phyloP scores from a whole-genome alignment of 768 basidiomycete genomes.

The Favolaschia claudopus region DNA sequence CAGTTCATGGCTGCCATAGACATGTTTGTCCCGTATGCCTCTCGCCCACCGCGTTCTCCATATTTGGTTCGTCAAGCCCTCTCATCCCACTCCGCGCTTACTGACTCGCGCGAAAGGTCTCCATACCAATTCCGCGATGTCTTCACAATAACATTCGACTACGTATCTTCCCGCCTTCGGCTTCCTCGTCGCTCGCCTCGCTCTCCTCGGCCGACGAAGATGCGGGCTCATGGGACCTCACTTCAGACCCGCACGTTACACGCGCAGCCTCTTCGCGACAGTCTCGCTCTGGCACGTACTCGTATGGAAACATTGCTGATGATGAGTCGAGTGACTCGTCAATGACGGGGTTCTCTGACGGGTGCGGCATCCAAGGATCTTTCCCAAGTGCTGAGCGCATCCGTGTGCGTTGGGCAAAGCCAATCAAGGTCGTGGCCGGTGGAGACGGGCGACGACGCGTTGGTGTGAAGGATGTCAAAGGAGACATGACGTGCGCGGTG shows the following conservation, averaged over 20 bases:
- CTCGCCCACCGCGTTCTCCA: constrained; percentile 75
- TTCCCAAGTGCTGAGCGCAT: constrained; percentile 82
- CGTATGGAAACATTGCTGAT: constrained; percentile 78
- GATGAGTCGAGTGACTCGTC: constrained; percentile 83
- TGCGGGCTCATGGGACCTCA: constrained; percentile 72
- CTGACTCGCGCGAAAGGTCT: constrained; percentile 57
- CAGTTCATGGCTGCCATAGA: constrained; percentile 87
- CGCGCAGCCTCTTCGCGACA: constrained; percentile 55
- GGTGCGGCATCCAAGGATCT: constrained; percentile 75
- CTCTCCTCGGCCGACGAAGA: constrained; percentile 81
- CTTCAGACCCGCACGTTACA: constrained; percentile 79
- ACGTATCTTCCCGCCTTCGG: constrained; percentile 72
- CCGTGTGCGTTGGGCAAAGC: constrained; percentile 81
- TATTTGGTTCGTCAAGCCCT: constrained; percentile 61
- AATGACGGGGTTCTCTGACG: constrained; percentile 61
- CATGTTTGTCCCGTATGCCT: constrained; percentile 74
- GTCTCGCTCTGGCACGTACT: constrained; percentile 54
- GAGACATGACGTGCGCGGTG: constrained; percentile 69
- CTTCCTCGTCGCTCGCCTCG: constrained; percentile 71
- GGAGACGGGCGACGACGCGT: constrained; percentile 69
- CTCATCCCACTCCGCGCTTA: background rate
- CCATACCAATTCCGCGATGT: constrained; percentile 81
- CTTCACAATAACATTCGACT: constrained; percentile 78
- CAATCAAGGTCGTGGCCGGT: constrained; percentile 51
- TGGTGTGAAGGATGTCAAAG: constrained; percentile 72